Evolutionary conservation across 495 filamentous ascomycete genomes (phyloP).

Genomic region (Sporormia fimetaria): DNA sequence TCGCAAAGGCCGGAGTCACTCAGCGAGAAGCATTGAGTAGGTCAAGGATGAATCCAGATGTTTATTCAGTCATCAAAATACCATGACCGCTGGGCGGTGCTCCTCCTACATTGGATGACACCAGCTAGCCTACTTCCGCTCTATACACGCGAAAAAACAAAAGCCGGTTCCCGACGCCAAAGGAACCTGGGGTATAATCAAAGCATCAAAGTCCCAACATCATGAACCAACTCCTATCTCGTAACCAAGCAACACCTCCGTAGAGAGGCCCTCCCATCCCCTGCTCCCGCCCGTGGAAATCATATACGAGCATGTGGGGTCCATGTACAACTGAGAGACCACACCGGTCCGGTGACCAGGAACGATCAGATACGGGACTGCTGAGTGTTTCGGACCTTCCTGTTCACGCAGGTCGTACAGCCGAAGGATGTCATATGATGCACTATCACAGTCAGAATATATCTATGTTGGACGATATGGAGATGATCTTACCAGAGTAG

Average conservation of each 20-base stretch:
- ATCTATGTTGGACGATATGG: background rate
- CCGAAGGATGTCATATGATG: slow-evolving; percentile 86
- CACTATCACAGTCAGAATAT: slow-evolving; percentile 38
- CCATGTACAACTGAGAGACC: slow-evolving; percentile 70
- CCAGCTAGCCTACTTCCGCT: too few relatives aligned
- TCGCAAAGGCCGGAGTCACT: too few relatives aligned
- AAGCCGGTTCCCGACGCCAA: too few relatives aligned
- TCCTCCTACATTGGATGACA: too few relatives aligned
- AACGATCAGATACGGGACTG: slow-evolving; percentile 86
- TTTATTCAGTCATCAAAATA: too few relatives aligned
- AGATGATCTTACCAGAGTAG: slow-evolving; percentile 58
- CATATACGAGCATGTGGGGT: slow-evolving; percentile 82
- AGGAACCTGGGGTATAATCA: slow-evolving; percentile 26
- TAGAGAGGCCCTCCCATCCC: slow-evolving; percentile 89
- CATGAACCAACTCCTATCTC: slow-evolving; percentile 55
- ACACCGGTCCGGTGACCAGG: slow-evolving; percentile 87
- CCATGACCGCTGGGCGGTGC: too few relatives aligned
- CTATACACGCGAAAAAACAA: too few relatives aligned
- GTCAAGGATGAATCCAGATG: too few relatives aligned
- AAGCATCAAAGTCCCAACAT: too few relatives aligned
- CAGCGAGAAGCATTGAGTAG: too few relatives aligned
- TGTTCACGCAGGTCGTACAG: slow-evolving; percentile 77
- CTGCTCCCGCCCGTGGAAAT: slow-evolving; percentile 80
- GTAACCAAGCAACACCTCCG: slow-evolving; percentile 88
- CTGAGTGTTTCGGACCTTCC: slow-evolving; percentile 53